Evolutionary conservation across 176 grass and related monocot genomes (phyloP).

Genomic region (Oryza nivara): DNA sequence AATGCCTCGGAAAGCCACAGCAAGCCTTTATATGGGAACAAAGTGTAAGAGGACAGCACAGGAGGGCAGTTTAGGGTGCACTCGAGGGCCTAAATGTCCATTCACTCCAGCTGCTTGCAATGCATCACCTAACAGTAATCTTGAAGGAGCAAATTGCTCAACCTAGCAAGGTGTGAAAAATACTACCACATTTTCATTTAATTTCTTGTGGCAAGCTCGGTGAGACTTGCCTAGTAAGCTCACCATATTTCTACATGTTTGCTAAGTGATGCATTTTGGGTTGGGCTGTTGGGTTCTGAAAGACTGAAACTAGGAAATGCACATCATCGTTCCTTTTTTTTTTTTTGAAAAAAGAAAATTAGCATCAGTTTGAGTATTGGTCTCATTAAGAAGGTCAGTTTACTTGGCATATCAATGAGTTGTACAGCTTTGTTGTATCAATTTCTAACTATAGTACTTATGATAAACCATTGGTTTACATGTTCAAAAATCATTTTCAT

Average conservation of each 20-base stretch:
- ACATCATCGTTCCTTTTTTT: neutral
- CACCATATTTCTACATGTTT: neutral
- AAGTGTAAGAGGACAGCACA: conserved; percentile 28
- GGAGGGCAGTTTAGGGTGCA: neutral
- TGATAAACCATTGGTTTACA: neutral
- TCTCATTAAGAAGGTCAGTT: neutral
- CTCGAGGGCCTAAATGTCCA: neutral
- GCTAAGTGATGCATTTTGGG: neutral
- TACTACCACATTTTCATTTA: neutral
- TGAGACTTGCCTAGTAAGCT: neutral
- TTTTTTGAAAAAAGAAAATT: neutral
- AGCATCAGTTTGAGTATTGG: neutral
- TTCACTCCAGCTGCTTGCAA: neutral
- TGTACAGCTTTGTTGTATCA: neutral
- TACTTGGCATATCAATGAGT: neutral
- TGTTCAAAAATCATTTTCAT: neutral
- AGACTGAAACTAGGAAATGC: neutral
- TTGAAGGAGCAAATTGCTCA: neutral
- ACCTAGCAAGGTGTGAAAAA: neutral
- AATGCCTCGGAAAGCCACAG: conserved; percentile 9
- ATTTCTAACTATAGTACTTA: neutral
- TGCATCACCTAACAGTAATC: neutral
- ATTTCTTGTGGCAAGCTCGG: neutral
- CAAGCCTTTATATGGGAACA: neutral
- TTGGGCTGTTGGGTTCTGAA: neutral